A percentile compares a stretch with the other conserved stretches of the same genome.
These are phyloP conservation scores for Hericium rajendrae DNA, from an alignment of 768 basidiomycete genomes.

Conservation along the genomic window DNA sequence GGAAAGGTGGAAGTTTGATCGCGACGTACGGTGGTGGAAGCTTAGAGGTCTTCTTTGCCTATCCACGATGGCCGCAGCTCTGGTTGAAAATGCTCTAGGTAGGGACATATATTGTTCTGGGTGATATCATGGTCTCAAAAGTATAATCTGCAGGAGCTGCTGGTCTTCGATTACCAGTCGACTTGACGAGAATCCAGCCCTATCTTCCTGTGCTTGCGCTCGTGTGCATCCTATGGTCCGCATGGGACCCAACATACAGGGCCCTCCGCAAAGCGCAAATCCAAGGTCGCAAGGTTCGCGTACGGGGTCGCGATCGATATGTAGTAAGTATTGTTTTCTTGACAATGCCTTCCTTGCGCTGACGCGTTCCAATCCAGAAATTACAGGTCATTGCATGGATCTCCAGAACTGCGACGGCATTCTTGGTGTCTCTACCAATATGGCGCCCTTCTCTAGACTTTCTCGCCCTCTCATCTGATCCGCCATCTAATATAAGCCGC, in stretches of 20 bases:
- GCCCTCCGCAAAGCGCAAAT: constrained; percentile 46
- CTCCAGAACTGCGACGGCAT: constrained; percentile 41
- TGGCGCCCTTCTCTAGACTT: constrained; percentile 31
- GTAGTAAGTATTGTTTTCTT: constrained; percentile 34
- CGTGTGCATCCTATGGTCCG: constrained; percentile 65
- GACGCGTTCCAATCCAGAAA: constrained; percentile 27
- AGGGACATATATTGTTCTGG: constrained; percentile 9
- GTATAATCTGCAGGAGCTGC: background rate
- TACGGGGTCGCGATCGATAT: constrained; percentile 54
- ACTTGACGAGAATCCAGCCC: constrained; percentile 7
- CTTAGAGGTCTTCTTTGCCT: constrained; percentile 62
- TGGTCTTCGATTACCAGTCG: constrained; percentile 2
- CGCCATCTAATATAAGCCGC: constrained; percentile 26
- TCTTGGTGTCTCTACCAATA: constrained; percentile 34
- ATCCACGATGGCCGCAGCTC: constrained; percentile 31
- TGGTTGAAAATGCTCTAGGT: constrained; percentile 41
- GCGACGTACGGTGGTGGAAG: constrained; percentile 57
- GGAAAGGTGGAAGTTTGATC: constrained; percentile 34
- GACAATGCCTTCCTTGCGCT: background rate
- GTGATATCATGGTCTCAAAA: background rate
- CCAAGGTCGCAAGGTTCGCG: constrained; percentile 64
- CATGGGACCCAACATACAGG: constrained; percentile 81
- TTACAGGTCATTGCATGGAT: constrained; percentile 55
- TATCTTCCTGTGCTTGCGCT: constrained; percentile 40
- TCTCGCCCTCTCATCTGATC: constrained; percentile 26